A percentile compares a stretch with the other conserved stretches of the same genome.
Evolutionary conservation across 768 basidiomycete species (phyloP).

Genomic region (Dentipellis sp.): DNA sequence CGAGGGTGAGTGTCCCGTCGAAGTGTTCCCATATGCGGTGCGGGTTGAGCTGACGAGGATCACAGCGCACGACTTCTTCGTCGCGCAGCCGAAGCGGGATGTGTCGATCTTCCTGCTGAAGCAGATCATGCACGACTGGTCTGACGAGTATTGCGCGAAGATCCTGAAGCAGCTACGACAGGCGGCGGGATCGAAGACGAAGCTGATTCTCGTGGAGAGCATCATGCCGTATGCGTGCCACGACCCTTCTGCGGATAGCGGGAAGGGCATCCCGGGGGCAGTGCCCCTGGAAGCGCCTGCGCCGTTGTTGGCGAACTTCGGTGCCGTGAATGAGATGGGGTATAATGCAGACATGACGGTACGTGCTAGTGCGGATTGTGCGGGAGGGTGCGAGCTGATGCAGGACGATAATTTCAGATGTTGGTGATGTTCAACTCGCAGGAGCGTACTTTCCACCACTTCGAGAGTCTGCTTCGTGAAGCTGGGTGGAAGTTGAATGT

Average conservation of each 20-base stretch:
- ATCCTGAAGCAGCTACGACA: slow-evolving; percentile 29
- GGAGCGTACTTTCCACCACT: too few species aligned
- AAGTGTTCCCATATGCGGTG: too few species aligned
- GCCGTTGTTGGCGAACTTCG: slow-evolving; percentile 21
- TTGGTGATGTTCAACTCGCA: too few species aligned
- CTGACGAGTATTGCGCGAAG: slow-evolving; percentile 22
- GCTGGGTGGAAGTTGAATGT: too few species aligned
- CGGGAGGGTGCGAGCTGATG: too few species aligned
- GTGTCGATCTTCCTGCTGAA: slow-evolving; percentile 29
- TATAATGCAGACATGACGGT: neutral
- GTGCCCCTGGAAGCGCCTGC: slow-evolving; percentile 15
- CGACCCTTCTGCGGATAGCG: neutral
- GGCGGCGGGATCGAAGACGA: slow-evolving; percentile 27
- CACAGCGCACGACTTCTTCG: slow-evolving; percentile 27
- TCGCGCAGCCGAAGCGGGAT: slow-evolving; percentile 24
- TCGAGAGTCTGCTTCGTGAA: too few species aligned
- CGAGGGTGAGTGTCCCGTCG: neutral
- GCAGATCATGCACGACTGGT: slow-evolving; percentile 31
- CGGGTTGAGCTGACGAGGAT: too few species aligned
- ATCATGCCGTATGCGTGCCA: slow-evolving; percentile 23
- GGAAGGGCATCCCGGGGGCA: slow-evolving; percentile 19
- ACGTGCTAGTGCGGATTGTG: too few species aligned
- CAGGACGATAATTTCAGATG: too few species aligned
- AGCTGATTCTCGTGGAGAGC: slow-evolving; percentile 32
- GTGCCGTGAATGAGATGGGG: neutral